These are phyloP conservation scores for Amauroascus niger DNA, from an alignment of 2,329 filamentous ascomycete genomes.

Conservation along the genomic window DNA sequence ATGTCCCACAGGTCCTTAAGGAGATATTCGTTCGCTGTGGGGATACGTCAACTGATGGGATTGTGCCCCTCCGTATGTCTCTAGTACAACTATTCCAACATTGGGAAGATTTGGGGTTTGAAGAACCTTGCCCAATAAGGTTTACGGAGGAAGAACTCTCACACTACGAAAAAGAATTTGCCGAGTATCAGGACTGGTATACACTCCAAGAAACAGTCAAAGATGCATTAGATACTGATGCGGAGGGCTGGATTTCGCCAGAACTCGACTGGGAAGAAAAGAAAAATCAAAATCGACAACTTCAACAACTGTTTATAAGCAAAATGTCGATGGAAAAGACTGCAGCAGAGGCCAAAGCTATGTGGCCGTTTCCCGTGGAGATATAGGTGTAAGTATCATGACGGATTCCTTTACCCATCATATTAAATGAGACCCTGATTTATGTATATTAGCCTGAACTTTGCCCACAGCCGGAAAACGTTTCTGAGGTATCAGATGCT, in stretches of 20 bases:
- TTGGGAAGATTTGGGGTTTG: constrained; percentile 10
- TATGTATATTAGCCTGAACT: no score
- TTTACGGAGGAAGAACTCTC: constrained; percentile 9
- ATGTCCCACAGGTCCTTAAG: not conserved
- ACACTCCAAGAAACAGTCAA: constrained; percentile 15
- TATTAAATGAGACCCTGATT: no score
- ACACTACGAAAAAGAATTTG: not conserved
- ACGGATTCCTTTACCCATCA: no score
- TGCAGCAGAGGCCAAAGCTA: not conserved
- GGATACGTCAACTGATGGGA: constrained; percentile 23
- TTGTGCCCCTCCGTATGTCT: constrained; percentile 22
- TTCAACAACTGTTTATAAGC: not conserved
- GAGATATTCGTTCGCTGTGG: constrained; percentile 10
- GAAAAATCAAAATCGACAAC: not conserved
- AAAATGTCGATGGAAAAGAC: not conserved
- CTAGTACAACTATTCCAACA: constrained; percentile 22
- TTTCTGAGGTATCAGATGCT: no score
- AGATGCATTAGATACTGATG: constrained; percentile 27
- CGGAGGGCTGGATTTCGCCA: constrained; percentile 30
- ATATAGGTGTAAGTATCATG: not conserved
- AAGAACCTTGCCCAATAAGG: not conserved
- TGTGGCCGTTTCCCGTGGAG: constrained; percentile 4
- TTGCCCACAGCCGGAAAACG: no score
- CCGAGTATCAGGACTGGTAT: constrained; percentile 13
- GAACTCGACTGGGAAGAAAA: constrained; percentile 20